phyloP scores from a whole-genome alignment of 331 rosid species.

The Acacia concinna region DNA sequence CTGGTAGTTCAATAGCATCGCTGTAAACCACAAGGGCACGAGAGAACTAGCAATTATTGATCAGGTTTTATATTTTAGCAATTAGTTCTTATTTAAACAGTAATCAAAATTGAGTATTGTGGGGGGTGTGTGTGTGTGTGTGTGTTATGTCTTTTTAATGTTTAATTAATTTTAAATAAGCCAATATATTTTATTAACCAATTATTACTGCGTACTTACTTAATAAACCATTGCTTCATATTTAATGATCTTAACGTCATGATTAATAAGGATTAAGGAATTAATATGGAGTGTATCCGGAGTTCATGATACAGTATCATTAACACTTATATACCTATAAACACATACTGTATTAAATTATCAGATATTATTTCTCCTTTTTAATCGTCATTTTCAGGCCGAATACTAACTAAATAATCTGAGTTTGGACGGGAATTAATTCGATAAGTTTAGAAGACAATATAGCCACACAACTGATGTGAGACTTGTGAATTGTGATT shows the following conservation, averaged over 20 bases:
- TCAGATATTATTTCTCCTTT: background rate
- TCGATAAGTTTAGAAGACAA: background rate
- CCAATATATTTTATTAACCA: background rate
- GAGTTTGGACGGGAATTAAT: background rate
- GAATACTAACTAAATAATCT: background rate
- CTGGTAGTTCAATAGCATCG: too few relatives aligned
- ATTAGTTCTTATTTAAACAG: background rate
- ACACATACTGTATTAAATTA: background rate
- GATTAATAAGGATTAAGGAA: background rate
- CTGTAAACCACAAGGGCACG: too few relatives aligned
- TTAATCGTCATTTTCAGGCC: background rate
- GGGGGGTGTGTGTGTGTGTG: too few relatives aligned
- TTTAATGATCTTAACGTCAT: background rate
- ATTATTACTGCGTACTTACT: background rate
- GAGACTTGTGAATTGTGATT: background rate
- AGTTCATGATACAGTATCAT: background rate
- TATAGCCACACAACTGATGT: background rate
- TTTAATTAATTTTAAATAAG: background rate
- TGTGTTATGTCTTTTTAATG: background rate
- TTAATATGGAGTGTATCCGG: background rate
- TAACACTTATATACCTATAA: background rate
- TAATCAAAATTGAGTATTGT: background rate
- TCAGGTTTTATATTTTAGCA: background rate
- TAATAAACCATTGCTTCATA: background rate
- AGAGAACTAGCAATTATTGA: too few relatives aligned